A percentile compares a stretch with the other conserved stretches of the same genome.
These are phyloP conservation scores for Rhizopogon vulgaris DNA, from an alignment of 768 basidiomycete genomes.

Conservation along the genomic window DNA sequence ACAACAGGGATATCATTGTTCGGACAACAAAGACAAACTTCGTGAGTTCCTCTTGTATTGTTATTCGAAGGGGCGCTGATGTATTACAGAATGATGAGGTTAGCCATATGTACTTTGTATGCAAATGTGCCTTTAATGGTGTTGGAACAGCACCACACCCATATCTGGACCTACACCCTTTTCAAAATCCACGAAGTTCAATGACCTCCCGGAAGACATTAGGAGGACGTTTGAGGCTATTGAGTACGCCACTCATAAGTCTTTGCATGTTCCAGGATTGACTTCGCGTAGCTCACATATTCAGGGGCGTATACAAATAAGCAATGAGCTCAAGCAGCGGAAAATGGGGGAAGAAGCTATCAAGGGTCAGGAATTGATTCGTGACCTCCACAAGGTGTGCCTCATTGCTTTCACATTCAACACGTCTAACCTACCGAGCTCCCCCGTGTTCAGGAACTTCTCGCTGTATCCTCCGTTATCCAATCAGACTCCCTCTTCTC, in stretches of 20 bases:
- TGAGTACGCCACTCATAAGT: conserved; percentile 45
- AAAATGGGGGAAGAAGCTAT: conserved; percentile 71
- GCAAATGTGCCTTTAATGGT: neutral
- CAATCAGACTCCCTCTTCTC: conserved; percentile 62
- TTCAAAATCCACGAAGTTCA: conserved; percentile 66
- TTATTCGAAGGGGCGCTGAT: neutral
- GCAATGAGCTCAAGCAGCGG: conserved; percentile 70
- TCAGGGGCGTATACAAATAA: conserved; percentile 74
- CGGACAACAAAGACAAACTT: conserved; percentile 26
- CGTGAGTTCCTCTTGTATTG: conserved; percentile 14
- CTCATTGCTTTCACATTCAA: neutral
- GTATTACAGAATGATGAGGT: conserved; percentile 21
- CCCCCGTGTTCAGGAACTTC: conserved; percentile 47
- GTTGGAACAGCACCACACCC: conserved; percentile 20
- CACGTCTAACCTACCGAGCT: neutral
- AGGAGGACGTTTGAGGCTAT: conserved; percentile 61
- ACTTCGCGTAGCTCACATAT: conserved; percentile 48
- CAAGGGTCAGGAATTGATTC: conserved; percentile 67
- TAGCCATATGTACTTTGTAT: neutral
- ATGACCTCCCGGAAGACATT: conserved; percentile 68
- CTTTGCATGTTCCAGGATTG: conserved; percentile 1
- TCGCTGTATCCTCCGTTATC: conserved; percentile 54
- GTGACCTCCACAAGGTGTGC: conserved; percentile 58
- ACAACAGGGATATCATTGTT: conserved; percentile 13
- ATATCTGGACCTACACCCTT: conserved; percentile 24